Evolutionary conservation across 768 basidiomycete species (phyloP).

Genomic region (Termitomyces sp.): DNA sequence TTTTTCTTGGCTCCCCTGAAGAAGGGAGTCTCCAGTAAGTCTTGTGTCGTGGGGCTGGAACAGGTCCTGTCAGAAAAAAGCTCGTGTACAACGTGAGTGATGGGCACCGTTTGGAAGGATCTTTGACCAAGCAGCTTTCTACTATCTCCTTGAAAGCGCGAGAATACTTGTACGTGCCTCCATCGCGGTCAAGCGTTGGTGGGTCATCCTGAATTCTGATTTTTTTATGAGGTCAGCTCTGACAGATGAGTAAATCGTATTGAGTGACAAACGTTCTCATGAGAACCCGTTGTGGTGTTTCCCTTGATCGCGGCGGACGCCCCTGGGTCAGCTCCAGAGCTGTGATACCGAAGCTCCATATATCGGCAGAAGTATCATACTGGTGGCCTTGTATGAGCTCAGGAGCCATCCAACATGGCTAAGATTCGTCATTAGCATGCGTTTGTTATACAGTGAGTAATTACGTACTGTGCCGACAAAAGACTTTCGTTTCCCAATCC

Average conservation of each 20-base stretch:
- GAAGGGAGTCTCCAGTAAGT: slow-evolving; percentile 74
- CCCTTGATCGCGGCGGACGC: slow-evolving; percentile 77
- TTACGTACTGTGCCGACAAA: slow-evolving; percentile 83
- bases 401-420: slow-evolving; percentile 98
- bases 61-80: neutral
- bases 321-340: slow-evolving; percentile 87
- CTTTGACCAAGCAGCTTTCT: slow-evolving; percentile 78
- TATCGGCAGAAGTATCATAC: slow-evolving; percentile 86
- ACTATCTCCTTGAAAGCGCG: slow-evolving; percentile 80
- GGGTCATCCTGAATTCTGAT: slow-evolving; percentile 69
- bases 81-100: neutral
- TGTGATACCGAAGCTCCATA: slow-evolving; percentile 97
- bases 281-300: slow-evolving; percentile 68
- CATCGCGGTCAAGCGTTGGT: slow-evolving; percentile 71
- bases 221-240: neutral
- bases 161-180: slow-evolving; percentile 71
- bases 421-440: neutral
- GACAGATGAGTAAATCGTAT: neutral
- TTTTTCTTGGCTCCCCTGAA: slow-evolving; percentile 79
- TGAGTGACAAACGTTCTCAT: slow-evolving; percentile 53
- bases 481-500: slow-evolving; percentile 75
- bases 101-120: slow-evolving; percentile 67
- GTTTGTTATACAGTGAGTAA: neutral
- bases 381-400: slow-evolving; percentile 82
- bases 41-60: slow-evolving; percentile 66